Base-by-base conservation (phyloP, 257 asterid genomes). In the Solanum dulcamara region DNA sequence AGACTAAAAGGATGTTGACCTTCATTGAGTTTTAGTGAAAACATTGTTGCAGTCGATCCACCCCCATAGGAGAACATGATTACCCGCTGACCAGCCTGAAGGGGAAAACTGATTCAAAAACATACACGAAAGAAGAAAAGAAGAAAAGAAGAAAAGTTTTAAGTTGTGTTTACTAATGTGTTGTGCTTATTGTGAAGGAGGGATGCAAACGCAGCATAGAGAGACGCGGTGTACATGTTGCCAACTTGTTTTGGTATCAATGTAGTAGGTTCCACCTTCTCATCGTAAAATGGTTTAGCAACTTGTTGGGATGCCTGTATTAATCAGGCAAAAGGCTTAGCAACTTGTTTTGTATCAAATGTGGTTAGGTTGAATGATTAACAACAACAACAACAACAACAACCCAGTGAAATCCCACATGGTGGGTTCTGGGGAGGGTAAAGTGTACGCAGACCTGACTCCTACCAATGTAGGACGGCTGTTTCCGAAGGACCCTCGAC, bases 221-320 rank as follows among this genome's bases (percentile, higher is more conserved):
- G 90, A 3, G 98, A 95, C 68, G 98, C 98, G 14, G 99, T 96
- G 85, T 96, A 95, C 98, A 96, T 94, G 92, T 96, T 96, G 53
- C 99, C 98, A 5, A 95, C 97, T 92, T 96, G 98, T 89, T 96
- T 96, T 6, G 99, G 98, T 84, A 96, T 85, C 85, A 94, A 90
- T 55, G 98, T 95, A 0, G 97, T 81, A 44, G 99, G 98, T 83
- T 91, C 92, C 93, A 96, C 98, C 90, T 94, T 95, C 62, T 86
- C 89, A 67, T 92, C 97, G 28, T 95, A 96, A 10, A 94, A 89
- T 46, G 98, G 93, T 88, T 96, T 93, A 5, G 98, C 95, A 22
- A 95, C 97, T 94, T 88, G 94, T 88, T 96, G 98, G 60, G 98
- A 90, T 80, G 95, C 98, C 99, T 96, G 95, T 79, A 50, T 55